A percentile compares a stretch with the other conserved stretches of the same genome.
Evolutionary conservation across 805 yeast species (phyloP).

Genomic region (Spathaspora gorwiae): DNA sequence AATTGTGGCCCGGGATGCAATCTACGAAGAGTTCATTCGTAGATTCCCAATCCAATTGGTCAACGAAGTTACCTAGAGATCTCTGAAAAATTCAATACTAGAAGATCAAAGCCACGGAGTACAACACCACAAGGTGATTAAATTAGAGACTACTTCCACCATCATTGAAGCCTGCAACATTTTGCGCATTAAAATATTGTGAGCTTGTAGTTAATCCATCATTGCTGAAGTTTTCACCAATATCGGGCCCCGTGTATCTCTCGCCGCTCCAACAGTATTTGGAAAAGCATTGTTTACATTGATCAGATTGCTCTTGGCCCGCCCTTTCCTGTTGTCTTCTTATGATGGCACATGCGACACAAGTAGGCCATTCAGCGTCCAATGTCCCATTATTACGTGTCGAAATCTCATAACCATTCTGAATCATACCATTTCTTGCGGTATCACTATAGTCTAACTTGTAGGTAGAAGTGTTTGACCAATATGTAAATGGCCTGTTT

Average conservation of each 20-base stretch:
- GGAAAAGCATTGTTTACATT: conserved; percentile 66
- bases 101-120: too few species aligned
- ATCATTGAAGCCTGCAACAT: neutral
- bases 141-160: neutral
- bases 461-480: conserved; percentile 71
- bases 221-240: conserved; percentile 1
- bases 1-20: too few species aligned
- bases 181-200: neutral
- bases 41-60: too few species aligned
- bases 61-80: too few species aligned
- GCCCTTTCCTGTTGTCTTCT: conserved; percentile 72
- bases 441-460: conserved; percentile 56
- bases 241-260: neutral
- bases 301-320: conserved; percentile 54
- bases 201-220: neutral
- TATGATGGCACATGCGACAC: conserved; percentile 72
- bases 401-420: conserved; percentile 71
- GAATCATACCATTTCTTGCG: conserved; percentile 56
- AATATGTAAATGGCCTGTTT: conserved; percentile 60
- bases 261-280: conserved; percentile 61
- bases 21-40: too few species aligned
- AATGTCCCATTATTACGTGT: conserved; percentile 63
- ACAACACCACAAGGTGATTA: too few species aligned
- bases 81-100: too few species aligned
- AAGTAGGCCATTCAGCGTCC: conserved; percentile 64